phyloP scores from a whole-genome alignment of 805 yeast genomes.

The Peterozyma xylosa region DNA sequence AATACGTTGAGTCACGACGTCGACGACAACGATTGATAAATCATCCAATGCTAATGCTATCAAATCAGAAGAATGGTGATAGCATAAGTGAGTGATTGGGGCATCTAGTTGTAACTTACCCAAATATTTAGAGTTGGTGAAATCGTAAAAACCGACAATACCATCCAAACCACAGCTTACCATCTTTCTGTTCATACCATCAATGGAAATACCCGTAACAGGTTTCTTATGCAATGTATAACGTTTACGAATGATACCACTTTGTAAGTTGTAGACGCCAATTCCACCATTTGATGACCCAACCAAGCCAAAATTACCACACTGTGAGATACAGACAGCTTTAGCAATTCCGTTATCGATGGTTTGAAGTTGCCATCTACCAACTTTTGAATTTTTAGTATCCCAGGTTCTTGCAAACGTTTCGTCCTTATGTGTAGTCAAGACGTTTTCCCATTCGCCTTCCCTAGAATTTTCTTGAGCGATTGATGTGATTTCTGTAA shows the following conservation, averaged over 20 bases:
- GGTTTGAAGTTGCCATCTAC: slow-evolving; percentile 62
- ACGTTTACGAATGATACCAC: slow-evolving; percentile 73
- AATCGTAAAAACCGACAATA: slow-evolving; percentile 77
- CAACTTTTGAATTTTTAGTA: slow-evolving; percentile 69
- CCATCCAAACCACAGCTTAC: slow-evolving; percentile 89
- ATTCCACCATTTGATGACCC: slow-evolving; percentile 86
- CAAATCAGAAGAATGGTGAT: slow-evolving; percentile 78
- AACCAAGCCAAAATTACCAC: slow-evolving; percentile 92
- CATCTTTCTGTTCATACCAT: slow-evolving; percentile 85
- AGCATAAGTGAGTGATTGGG: slow-evolving; percentile 70
- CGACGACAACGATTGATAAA: slow-evolving; percentile 75
- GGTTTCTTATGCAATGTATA: slow-evolving; percentile 67
- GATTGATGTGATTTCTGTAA: slow-evolving; percentile 67
- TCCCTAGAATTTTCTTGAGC: slow-evolving; percentile 69
- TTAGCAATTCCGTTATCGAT: slow-evolving; percentile 74
- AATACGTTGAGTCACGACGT: slow-evolving; percentile 69
- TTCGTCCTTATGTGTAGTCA: slow-evolving; percentile 85
- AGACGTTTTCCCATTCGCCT: slow-evolving; percentile 89
- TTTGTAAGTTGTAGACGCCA: slow-evolving; percentile 82
- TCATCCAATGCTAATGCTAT: slow-evolving; percentile 84
- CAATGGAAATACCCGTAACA: slow-evolving; percentile 83
- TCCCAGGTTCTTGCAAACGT: slow-evolving; percentile 88
- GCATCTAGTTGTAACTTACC: slow-evolving; percentile 65
- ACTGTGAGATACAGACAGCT: slow-evolving; percentile 72
- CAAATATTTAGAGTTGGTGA: slow-evolving; percentile 58